Evolutionary conservation across 2,329 filamentous ascomycete species (phyloP).

Genomic region (Xylaria sp.): DNA sequence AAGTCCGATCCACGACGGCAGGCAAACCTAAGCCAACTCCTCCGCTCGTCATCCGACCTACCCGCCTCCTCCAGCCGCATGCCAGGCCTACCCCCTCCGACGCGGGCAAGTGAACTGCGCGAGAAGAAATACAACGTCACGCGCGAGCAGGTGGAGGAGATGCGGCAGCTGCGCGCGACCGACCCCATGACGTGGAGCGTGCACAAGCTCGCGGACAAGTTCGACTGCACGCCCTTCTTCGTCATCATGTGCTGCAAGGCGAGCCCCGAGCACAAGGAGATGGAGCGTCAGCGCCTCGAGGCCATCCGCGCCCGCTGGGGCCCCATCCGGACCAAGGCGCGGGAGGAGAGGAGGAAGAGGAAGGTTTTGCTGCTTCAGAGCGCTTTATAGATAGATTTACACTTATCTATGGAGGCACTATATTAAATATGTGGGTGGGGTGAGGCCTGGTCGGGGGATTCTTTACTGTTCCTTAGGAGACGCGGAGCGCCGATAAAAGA

Average conservation of each 20-base stretch:
- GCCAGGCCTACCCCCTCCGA: slow-evolving; percentile 13
- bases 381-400: slow-evolving; percentile 55
- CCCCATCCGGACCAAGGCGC: slow-evolving; percentile 63
- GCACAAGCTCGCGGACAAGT: slow-evolving; percentile 63
- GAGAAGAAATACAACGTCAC: slow-evolving; percentile 62
- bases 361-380: slow-evolving; percentile 63
- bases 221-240: slow-evolving; percentile 66
- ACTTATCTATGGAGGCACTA: not conserved
- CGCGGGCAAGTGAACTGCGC: slow-evolving; percentile 7
- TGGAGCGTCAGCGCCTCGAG: slow-evolving; percentile 58
- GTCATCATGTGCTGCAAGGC: slow-evolving; percentile 68
- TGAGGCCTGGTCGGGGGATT: not conserved
- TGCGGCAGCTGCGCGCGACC: slow-evolving; percentile 63
- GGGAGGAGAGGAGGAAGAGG: slow-evolving; percentile 66
- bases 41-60: slow-evolving; percentile 49
- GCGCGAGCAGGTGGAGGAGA: slow-evolving; percentile 67
- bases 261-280: slow-evolving; percentile 59
- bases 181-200: slow-evolving; percentile 69
- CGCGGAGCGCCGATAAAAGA: not conserved
- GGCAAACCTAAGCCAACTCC: slow-evolving; percentile 60
- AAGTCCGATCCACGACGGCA: slow-evolving; percentile 64
- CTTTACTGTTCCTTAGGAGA: not conserved
- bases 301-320: slow-evolving; percentile 68
- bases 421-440: not conserved
- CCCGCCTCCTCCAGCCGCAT: not conserved